Base-by-base conservation (phyloP, 495 filamentous ascomycete species). In the Thozetella sp. region DNA sequence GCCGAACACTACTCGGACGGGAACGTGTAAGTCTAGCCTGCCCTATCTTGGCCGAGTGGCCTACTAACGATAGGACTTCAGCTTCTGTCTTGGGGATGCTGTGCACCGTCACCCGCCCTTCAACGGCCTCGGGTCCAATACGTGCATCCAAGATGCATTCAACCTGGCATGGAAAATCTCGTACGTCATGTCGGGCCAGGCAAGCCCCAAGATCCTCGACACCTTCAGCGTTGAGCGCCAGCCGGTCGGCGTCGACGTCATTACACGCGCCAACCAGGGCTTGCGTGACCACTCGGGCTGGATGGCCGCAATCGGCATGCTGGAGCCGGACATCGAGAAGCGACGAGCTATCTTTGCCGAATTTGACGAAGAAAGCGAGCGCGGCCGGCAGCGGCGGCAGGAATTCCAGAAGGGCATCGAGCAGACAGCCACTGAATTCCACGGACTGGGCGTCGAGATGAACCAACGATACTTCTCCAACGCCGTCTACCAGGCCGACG, bases 131-230 rank as follows among this genome's bases (percentile, higher is more conserved):
- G 80, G 80, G 1, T 72, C 68, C 12, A 83, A 81, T 53, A 80
- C 79, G 0, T 81, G 79, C 54, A 78, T 82, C 22, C 68, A 76
- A 43, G 80, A 83, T 55, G 80, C 79, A 0, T 76, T 70, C 63
- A 81, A 83, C 59, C 70, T 83, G 12, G 77, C 80, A 12, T 82
- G 77, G 79, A 82, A 82, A 63, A 59, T 80, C 2, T 67, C 68
- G 37, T 69, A 70, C 25, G 78, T 79, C 25, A 66, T 76, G 56
- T 68, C 73, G 0, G 70, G 74, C 22, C 55, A 58, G 43, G 76
- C 76, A 0, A 60, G 56, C 0, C 30, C 56, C 0, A 11, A 24
- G 25, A 55, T 80, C 0, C 66, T 80, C n/a, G 59, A 61, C 17
- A 70, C 71, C 1, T 78, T 69, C 61, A 74, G 62, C 48, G 25